These are phyloP conservation scores for Paramecium octaurelia DNA, from an alignment of 73 alveolate genomes.

Conservation along the genomic window DNA sequence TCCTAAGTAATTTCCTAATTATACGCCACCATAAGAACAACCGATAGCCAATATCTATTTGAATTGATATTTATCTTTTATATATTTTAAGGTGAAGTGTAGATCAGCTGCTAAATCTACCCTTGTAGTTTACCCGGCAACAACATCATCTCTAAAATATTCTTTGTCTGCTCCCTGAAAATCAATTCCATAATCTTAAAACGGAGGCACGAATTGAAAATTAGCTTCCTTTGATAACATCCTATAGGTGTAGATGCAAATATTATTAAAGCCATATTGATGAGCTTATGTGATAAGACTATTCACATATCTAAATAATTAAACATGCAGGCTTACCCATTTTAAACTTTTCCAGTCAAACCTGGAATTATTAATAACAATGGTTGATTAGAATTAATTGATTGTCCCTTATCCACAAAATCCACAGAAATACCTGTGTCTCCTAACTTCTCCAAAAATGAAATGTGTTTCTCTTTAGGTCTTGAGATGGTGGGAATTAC, in stretches of 20 bases:
- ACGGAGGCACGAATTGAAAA: not conserved
- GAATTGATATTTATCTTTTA: not conserved
- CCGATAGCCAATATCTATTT: not conserved
- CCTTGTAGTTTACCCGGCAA: not conserved
- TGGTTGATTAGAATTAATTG: not conserved
- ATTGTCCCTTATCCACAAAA: not conserved
- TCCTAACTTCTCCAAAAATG: not conserved
- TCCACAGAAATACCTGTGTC: conserved; percentile 7
- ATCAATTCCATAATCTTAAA: conserved; percentile 11
- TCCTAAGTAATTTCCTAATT: not conserved
- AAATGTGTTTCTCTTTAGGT: not conserved
- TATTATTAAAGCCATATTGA: not conserved
- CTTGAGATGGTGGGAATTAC: not conserved
- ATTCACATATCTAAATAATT: not conserved
- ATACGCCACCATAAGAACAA: conserved; percentile 27
- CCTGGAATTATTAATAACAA: conserved; percentile 39
- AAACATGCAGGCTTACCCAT: not conserved
- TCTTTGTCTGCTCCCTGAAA: not conserved
- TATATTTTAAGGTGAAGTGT: not conserved
- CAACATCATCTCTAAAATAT: not conserved
- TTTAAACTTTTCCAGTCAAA: not conserved
- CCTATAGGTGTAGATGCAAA: conserved; percentile 1
- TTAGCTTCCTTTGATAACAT: not conserved
- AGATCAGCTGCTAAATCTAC: conserved; percentile 39
- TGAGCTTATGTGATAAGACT: not conserved